Percentiles rank a stretch among this genome's conserved stretches.
These are phyloP conservation scores for Aspergillus asperescens DNA, from an alignment of 495 filamentous ascomycete genomes.

Conservation along the genomic window DNA sequence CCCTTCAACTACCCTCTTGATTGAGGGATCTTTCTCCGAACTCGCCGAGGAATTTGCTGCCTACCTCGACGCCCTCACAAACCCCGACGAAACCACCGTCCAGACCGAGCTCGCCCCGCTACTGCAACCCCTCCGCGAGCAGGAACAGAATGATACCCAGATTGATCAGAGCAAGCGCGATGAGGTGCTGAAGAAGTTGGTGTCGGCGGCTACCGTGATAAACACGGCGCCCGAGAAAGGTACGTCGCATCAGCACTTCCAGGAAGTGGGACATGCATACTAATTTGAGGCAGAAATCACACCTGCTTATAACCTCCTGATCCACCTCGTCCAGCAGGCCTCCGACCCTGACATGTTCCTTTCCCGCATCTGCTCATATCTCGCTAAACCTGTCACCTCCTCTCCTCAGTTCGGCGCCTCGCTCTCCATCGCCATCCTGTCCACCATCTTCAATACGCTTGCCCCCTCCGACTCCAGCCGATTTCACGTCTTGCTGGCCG, in stretches of 20 bases:
- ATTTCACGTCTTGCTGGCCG: slow-evolving; percentile 82
- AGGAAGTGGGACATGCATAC: slow-evolving; percentile 18
- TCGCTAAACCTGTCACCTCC: slow-evolving; percentile 77
- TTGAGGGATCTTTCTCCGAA: slow-evolving; percentile 87
- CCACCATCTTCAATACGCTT: slow-evolving; percentile 95
- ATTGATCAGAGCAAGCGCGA: slow-evolving; percentile 61
- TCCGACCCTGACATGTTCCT: slow-evolving; percentile 79
- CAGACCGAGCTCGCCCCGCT: slow-evolving; percentile 67
- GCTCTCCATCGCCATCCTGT: slow-evolving; percentile 79
- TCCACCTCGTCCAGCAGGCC: slow-evolving; percentile 84
- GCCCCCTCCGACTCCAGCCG: slow-evolving; percentile 65
- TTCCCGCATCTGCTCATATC: slow-evolving; percentile 76
- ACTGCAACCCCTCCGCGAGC: slow-evolving; percentile 53
- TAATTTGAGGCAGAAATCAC: slow-evolving; percentile 63
- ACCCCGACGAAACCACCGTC: slow-evolving; percentile 48
- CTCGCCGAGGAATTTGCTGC: slow-evolving; percentile 82
- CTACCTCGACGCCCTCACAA: slow-evolving; percentile 65
- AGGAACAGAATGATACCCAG: slow-evolving; percentile 43
- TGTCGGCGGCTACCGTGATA: slow-evolving; percentile 63
- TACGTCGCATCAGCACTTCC: slow-evolving; percentile 29
- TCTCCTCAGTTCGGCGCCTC: slow-evolving; percentile 79
- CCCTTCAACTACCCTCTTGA: slow-evolving; percentile 63
- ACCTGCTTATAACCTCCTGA: slow-evolving; percentile 89
- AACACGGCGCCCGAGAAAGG: slow-evolving; percentile 85
- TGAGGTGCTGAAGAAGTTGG: slow-evolving; percentile 82